Base-by-base conservation (phyloP, 2,329 filamentous ascomycete species). In the Biscogniauxia sp. region DNA sequence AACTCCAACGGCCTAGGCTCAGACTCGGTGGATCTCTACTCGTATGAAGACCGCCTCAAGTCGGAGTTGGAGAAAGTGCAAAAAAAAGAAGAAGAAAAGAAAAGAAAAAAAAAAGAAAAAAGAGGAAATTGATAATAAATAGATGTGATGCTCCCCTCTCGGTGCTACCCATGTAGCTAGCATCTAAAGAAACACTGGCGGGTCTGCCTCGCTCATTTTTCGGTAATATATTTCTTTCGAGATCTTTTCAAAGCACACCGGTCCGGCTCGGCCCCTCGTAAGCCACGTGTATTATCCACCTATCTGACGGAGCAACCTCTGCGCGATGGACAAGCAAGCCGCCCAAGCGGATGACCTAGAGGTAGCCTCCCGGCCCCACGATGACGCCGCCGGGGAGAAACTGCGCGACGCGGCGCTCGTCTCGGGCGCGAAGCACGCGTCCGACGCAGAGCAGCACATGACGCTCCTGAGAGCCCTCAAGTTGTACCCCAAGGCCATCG, bases 401-500 rank as follows among this genome's bases (percentile, higher is more conserved):
- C 56, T 57, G 28, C 50, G 64, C 19, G 61, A 68, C 50, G 56
- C 59, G 50, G 58, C 57, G 25, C 64, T 70, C 51, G 68, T 72
- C 6, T 69, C 71, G 17, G 78, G 79, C 32, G 79, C 37, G 17
- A 45, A n/a, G 37, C 37, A 45, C 13, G 79, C 77, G 2, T 72
- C 78, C 19, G 71, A 75, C 4, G 69, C 72, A 3, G 79, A 81
- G 65, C 78, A 76, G 53, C 55, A 72, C 13, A 79, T 80, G 78
- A 74, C 71, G 3, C 71, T 81, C 5, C 64, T 72, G 61, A 64
- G 76, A 51, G 77, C 78, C 8, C 60, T 79, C 62, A 76, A 73
- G 62, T 73, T 76, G 0, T 81, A 81, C 51, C 79, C 78, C 41
- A 79, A 81, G 51, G 80, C 80, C 19, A 79, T 82, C 41, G 76